Base-by-base conservation (phyloP, 805 yeast genomes). In the Hanseniaspora clermontiae region DNA sequence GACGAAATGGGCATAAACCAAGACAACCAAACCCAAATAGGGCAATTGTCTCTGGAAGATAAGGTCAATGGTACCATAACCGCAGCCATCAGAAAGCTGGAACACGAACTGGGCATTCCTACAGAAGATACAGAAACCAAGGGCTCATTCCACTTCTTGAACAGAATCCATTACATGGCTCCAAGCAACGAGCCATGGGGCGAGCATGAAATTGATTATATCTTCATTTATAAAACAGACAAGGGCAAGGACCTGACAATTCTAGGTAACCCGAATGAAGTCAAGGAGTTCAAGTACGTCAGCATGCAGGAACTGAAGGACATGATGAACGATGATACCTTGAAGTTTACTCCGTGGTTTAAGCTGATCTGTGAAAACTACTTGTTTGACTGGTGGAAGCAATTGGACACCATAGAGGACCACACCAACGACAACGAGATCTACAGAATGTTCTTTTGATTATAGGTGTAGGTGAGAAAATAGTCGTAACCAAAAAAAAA, bases 331-430 rank as follows among this genome's bases (percentile, higher is more conserved):
- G 87, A 90, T 67, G 63, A 72, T 19, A 57, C 65, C n/a, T 75
- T 85, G 60, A 74, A 79, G 11, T 93, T 93, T 72, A 93, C 99
- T 5, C 99, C 99, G 5, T 93, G 99, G 99, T 93, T 93, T 75
- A 88, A 87, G 70, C 78, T 93, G 61, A 93, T 93, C 62, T 93
- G 98, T 69, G 90, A 93, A 67, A 80, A 86, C 48, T 87, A 87
- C 65, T 74, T 93, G 65, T 93, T 86, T 73, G 75, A 85, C 60
- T 93, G 99, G 99, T 93, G 99, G 99, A 79, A 76, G 31, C 75
- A 80, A 59, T 73, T 90, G 60, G 82, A 79, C 65, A 72, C 77
- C 59, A 73, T 87, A 60, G 76, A 77, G 6, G 66, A 72, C 47
- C 80, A 77, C 43, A 72, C 70, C 62, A 68, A 70, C 56, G 78